Evolutionary conservation across 768 basidiomycete species (phyloP).

Genomic region (Boletus subparvulus): DNA sequence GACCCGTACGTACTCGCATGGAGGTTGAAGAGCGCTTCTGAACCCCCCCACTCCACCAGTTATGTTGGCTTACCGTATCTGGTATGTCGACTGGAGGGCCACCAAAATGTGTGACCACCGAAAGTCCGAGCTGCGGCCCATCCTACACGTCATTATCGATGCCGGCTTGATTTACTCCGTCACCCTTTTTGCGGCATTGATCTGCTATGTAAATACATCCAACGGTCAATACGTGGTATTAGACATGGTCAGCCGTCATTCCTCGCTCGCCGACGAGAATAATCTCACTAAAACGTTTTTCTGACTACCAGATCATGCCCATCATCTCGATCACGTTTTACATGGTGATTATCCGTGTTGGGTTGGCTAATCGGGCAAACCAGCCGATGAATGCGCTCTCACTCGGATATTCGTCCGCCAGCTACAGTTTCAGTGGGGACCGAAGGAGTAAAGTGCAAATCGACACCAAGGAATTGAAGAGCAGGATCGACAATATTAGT

Average conservation of each 20-base stretch:
- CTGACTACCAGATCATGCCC: slow-evolving; percentile 33
- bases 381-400: neutral
- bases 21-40: neutral
- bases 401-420: neutral
- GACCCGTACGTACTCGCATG: slow-evolving; percentile 24
- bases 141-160: slow-evolving; percentile 36
- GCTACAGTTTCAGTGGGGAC: neutral
- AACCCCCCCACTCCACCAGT: slow-evolving; percentile 8
- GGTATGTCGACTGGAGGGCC: slow-evolving; percentile 26
- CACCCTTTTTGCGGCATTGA: slow-evolving; percentile 34
- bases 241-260: slow-evolving; percentile 30
- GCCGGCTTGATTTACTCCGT: slow-evolving; percentile 39
- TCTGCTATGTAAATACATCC: slow-evolving; percentile 28
- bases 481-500: neutral
- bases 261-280: neutral
- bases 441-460: slow-evolving; percentile 4
- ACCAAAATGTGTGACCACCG: slow-evolving; percentile 11
- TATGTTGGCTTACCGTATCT: slow-evolving; percentile 32
- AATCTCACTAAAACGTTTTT: neutral
- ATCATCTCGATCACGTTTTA: slow-evolving; percentile 44
- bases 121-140: slow-evolving; percentile 10
- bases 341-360: slow-evolving; percentile 43
- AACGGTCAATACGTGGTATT: slow-evolving; percentile 37
- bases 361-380: slow-evolving; percentile 8
- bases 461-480: neutral